These are phyloP conservation scores for Leishmania arabica DNA, from an alignment of 208 protist genomes.

Conservation along the genomic window DNA sequence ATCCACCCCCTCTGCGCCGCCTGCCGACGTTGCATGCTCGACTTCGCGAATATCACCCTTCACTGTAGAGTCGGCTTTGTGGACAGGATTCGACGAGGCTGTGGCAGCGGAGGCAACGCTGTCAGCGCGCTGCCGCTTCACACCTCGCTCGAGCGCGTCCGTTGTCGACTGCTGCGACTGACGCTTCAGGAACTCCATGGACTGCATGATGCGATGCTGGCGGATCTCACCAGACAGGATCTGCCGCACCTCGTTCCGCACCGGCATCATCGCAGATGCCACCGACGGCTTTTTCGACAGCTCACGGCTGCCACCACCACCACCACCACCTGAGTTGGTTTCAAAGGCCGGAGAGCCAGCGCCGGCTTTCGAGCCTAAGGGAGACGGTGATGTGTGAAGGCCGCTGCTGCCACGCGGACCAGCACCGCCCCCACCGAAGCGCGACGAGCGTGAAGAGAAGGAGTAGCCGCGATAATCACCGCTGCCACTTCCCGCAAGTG, in stretches of 20 bases:
- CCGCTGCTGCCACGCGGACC: not conserved
- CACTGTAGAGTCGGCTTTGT: not conserved
- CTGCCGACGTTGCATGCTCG: not conserved
- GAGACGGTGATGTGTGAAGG: not conserved
- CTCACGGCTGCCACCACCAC: not conserved
- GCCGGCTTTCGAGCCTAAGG: not conserved
- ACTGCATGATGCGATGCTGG: slow-evolving; percentile 37
- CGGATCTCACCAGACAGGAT: slow-evolving; percentile 52
- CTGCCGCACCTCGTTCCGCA: slow-evolving; percentile 51
- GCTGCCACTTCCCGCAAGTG: slow-evolving; percentile 7
- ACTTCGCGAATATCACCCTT: not conserved
- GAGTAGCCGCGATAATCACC: not conserved
- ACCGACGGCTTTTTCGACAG: not conserved
- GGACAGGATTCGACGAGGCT: not conserved
- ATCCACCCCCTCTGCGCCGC: not conserved
- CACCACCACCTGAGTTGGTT: not conserved
- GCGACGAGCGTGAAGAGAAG: slow-evolving; percentile 5
- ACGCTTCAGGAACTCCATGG: slow-evolving; percentile 17
- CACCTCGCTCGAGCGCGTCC: not conserved
- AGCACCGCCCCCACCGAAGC: not conserved
- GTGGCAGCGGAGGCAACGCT: not conserved
- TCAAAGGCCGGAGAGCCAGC: not conserved
- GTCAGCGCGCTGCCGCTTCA: slow-evolving; percentile 7
- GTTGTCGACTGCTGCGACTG: not conserved
- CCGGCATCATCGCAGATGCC: slow-evolving; percentile 33